Evolutionary conservation across 164 flowering plant species (phyloP), one percentile per base, ranked within the genome.

Genomic region (Echeveria elegans): DNA sequence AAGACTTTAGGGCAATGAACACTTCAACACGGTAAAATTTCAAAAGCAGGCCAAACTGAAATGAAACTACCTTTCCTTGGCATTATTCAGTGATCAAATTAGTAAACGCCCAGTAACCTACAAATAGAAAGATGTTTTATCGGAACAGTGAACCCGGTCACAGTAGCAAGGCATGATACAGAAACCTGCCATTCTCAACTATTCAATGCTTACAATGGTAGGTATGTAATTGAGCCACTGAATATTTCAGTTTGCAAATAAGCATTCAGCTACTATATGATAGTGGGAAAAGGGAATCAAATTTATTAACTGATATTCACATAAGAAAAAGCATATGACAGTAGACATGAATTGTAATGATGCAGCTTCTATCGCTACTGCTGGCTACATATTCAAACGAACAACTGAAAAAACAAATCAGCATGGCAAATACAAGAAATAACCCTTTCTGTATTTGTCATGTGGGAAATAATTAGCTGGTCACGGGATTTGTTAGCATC

Each of bases 51-150:
- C 76, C 80, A 78, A 73, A 83, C 71, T 86, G 83, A 79, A 80
- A 77, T 80, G 96, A 86, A 84, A 80, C 94, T 93, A 93, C 97
- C 97, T 93, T 86, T 81, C 82, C 80, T 86, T 84, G 80, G 83
- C 90, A 72, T 83, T 81, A 81, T 81, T 90, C 96, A 91, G 98
- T 82, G 96, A 89, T 86, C 97, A 89, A 80, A 79, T 83, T 77
- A 90, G 90, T 73, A 81, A 75, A 92, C 95, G 88, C 86, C 95
- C 92, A 86, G 79, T 81, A 83, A 85, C 95, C 98, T 94, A 93
- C 98, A 93, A 90, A 84, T 76, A 75, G 88, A 86, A 89, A 87
- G 91, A 90, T 73, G 84, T 86, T 67, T 88, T 87, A 82, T 90
- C 82, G 88, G 87, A 79, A 87, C 82, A 76, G 80, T 77, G 89